Evolutionary conservation across 345 rosid genomes (phyloP), one percentile per base, ranked within the genome.

Genomic region (Eucalyptus melliodora): DNA sequence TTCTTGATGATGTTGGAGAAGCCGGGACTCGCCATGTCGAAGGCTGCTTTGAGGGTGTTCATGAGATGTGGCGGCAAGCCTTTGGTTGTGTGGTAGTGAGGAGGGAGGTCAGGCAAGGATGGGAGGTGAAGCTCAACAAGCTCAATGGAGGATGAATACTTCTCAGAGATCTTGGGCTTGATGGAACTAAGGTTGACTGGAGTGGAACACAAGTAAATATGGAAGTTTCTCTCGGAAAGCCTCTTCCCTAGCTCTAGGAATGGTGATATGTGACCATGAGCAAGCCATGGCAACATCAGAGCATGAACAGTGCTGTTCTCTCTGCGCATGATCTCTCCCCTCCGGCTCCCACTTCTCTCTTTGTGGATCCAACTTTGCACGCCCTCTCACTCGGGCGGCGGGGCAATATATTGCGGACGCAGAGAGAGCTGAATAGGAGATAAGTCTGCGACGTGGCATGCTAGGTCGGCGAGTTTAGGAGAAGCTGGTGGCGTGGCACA

Each of bases 201-300:
- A 8, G 94, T 90, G 44, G 95, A 94, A 24, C 93, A 91, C 13
- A 94, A 88, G 90, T 89, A 90, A 6, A 93, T 23, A 77, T 13
- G 16, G 60, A 93, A 89, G 88, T 92, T 92, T 59, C 92, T 87
- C 40, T 77, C 26, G 6, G 92, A 21, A 45, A 93, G 93, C 72
- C 88, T 88, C 88, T 93, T 93, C 45, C 92, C 92, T 9, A 94
- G 92, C 89, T 93, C 93, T 15, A 93, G 83, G 89, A 89, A 94
- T 19, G 96, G 93, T 23, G 91, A 87, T 24, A 89, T 90, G 89
- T 93, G 95, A 34, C 96, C 93, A 42, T 93, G 90, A 83, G 94
- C 96, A 37, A 94, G 86, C 94, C 95, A 93, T 92, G 95, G 93
- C 5, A 93, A 81, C 94, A 94, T 91, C 88, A 93, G 80, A 55